phyloP scores from a whole-genome alignment of 1,139 yeast species.

The Geotrichum bryndzae region DNA sequence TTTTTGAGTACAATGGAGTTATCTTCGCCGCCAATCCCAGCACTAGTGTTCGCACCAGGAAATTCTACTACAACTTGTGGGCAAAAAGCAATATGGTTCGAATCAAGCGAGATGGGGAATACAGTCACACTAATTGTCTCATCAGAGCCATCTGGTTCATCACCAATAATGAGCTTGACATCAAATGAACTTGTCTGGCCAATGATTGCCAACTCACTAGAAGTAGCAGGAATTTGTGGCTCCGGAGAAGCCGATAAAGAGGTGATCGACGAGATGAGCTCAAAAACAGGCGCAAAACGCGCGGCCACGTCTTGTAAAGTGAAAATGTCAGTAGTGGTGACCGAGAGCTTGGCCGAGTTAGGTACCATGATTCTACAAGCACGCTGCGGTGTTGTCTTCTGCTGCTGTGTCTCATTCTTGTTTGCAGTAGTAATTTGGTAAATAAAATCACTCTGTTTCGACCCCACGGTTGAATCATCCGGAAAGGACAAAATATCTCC shows the following conservation, averaged over 20 bases:
- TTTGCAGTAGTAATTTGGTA: slow-evolving; percentile 1
- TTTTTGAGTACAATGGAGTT: slow-evolving; percentile 4
- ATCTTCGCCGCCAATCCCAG: not conserved
- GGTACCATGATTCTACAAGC: slow-evolving; percentile 22
- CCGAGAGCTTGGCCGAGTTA: slow-evolving; percentile 18
- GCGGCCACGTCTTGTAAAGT: slow-evolving; percentile 13
- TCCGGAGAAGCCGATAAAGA: not conserved
- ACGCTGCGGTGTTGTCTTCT: not conserved
- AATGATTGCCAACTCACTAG: slow-evolving; percentile 1
- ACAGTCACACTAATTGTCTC: slow-evolving; percentile 16
- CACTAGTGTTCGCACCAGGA: not conserved
- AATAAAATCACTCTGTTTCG: slow-evolving; percentile 6
- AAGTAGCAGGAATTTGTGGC: not conserved
- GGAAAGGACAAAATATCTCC: slow-evolving; percentile 1
- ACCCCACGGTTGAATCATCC: not conserved
- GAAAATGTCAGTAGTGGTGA: slow-evolving; percentile 18
- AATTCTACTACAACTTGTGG: slow-evolving; percentile 4
- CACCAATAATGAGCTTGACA: slow-evolving; percentile 14
- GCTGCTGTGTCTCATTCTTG: not conserved
- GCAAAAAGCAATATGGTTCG: slow-evolving; percentile 3
- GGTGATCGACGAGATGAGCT: not conserved
- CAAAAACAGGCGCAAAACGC: slow-evolving; percentile 6
- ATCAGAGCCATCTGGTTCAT: slow-evolving; percentile 9
- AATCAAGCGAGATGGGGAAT: slow-evolving; percentile 24
- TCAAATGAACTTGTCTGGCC: slow-evolving; percentile 23